A percentile compares a stretch with the other conserved stretches of the same genome.
Conservation (phyloP, 352 stramenopile genomes). For the Globisporangium uncinulatum region DNA sequence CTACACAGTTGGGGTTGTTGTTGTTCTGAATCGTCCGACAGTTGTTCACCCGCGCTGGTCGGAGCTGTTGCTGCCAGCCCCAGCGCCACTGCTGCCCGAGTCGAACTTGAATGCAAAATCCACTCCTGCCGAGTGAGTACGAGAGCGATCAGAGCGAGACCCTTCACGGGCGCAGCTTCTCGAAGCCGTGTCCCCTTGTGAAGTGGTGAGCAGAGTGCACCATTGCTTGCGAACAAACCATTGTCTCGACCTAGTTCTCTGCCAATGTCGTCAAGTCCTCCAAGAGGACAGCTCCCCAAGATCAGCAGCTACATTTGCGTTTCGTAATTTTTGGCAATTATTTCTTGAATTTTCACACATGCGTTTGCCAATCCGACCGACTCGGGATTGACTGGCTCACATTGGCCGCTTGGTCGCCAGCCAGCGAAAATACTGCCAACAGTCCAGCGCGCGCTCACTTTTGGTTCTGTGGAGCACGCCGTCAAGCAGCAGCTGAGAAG, state of each 20-base stretch:
- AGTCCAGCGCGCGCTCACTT: conserved; percentile 8
- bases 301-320: neutral
- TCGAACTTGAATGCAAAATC: conserved; percentile 1
- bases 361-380: neutral
- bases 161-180: neutral
- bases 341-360: neutral
- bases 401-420: neutral
- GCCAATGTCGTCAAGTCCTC: too few species aligned
- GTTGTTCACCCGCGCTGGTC: too few species aligned
- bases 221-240: neutral
- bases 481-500: conserved; percentile 47
- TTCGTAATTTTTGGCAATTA: neutral
- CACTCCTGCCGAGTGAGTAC: neutral
- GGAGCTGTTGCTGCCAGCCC: too few species aligned
- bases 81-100: neutral
- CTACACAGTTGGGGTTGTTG: too few species aligned
- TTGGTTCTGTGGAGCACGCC: conserved; percentile 61
- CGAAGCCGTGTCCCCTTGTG: neutral
- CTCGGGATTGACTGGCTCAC: neutral
- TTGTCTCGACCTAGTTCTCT: neutral
- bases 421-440: neutral
- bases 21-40: too few species aligned
- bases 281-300: neutral
- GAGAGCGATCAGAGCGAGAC: neutral
- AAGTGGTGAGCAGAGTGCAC: too few species aligned